Conservation (phyloP, 441 rosid species). For the Adansonia gregorii region DNA sequence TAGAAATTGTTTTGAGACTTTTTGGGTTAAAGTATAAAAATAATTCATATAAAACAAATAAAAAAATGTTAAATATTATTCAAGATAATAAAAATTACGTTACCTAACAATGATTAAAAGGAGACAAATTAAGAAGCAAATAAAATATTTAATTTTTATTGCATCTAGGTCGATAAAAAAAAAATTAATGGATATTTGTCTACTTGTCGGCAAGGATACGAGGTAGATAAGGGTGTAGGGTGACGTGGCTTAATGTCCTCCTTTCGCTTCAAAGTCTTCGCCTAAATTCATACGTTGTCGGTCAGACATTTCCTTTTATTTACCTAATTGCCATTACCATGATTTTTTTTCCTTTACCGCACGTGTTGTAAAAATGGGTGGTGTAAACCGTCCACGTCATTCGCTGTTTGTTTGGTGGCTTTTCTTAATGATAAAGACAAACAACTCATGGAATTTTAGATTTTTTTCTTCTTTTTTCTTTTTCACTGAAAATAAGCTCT, state of each 20-base stretch:
- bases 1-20: no score
- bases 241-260: constrained; percentile 46
- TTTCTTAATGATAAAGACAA: background rate
- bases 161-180: constrained; percentile 7
- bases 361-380: background rate
- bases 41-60: background rate
- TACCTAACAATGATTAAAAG: background rate
- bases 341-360: background rate
- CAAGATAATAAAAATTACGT: no score
- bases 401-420: constrained; percentile 13
- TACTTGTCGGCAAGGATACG: constrained; percentile 58
- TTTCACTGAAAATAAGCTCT: background rate
- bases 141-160: background rate
- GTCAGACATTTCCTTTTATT: background rate
- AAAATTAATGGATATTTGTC: constrained; percentile 24
- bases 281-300: background rate
- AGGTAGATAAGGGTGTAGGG: constrained; percentile 36
- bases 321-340: background rate
- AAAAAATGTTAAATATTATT: no score
- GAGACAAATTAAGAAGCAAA: background rate
- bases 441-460: background rate
- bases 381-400: background rate
- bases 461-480: background rate
- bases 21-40: background rate
- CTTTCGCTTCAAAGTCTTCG: background rate